These are phyloP conservation scores for Psilocybe cubensis DNA, from an alignment of 768 basidiomycete genomes.

Conservation along the genomic window DNA sequence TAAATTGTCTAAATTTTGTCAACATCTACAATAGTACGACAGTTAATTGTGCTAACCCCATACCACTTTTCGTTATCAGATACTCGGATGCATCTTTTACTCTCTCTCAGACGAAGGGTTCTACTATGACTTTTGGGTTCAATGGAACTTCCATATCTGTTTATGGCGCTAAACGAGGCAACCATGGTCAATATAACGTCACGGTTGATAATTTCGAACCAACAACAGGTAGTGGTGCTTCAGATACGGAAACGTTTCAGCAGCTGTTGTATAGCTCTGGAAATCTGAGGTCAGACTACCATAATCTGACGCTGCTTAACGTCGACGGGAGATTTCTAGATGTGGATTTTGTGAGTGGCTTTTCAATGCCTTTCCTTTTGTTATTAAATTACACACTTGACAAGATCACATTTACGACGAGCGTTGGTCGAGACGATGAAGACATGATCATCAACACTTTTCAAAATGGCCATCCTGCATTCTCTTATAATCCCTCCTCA, in stretches of 20 bases:
- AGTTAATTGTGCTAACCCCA: too few species aligned
- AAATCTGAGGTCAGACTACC: conserved; percentile 2
- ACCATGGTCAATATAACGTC: conserved; percentile 37
- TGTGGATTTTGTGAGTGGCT: conserved; percentile 39
- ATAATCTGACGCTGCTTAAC: conserved; percentile 24
- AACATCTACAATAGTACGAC: too few species aligned
- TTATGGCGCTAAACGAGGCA: conserved; percentile 41
- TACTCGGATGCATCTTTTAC: conserved; percentile 25
- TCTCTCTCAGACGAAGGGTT: conserved; percentile 31
- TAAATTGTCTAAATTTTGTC: background rate
- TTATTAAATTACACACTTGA: background rate
- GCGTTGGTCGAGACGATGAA: conserved; percentile 22
- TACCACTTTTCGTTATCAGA: background rate
- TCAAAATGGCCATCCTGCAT: conserved; percentile 26
- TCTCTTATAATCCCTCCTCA: conserved; percentile 22
- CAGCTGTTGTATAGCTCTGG: conserved; percentile 6
- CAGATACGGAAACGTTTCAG: conserved; percentile 4
- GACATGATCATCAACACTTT: conserved; percentile 25
- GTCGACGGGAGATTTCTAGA: conserved; percentile 31
- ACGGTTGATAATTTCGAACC: conserved; percentile 19
- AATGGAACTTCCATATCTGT: conserved; percentile 41
- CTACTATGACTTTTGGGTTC: conserved; percentile 34
- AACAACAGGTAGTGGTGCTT: conserved; percentile 14
- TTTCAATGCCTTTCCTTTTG: background rate
- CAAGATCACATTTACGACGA: conserved; percentile 23